Percentiles rank a stretch among this genome's conserved stretches.
Evolutionary conservation across 371 early-diverging fungal species (phyloP).

Genomic region (Polyrhizophydium stewartii): DNA sequence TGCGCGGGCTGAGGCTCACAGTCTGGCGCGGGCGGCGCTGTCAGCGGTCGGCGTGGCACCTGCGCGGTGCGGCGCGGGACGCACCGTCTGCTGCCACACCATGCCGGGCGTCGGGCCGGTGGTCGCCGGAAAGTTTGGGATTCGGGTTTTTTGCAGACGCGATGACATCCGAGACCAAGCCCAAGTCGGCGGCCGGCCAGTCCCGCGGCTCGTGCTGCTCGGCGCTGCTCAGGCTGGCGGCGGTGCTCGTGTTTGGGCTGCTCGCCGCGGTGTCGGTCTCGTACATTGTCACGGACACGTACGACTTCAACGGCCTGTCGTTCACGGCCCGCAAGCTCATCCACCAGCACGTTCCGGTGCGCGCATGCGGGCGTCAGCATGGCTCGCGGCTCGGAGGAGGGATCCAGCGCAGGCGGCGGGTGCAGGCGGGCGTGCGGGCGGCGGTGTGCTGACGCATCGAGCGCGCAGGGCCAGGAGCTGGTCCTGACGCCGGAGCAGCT

Average conservation of each 20-base stretch:
- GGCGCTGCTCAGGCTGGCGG: neutral
- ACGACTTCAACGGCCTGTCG: constrained; percentile 11
- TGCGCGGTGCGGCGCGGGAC: too few relatives aligned
- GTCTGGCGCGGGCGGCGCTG: too few relatives aligned
- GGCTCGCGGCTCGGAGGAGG: neutral
- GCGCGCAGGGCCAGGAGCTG: neutral
- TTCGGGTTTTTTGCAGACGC: too few relatives aligned
- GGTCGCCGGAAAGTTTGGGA: too few relatives aligned
- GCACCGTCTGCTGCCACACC: too few relatives aligned
- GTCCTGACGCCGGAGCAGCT: constrained; percentile 59
- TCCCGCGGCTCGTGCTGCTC: neutral
- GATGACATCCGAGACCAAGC: neutral
- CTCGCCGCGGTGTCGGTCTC: constrained; percentile 5
- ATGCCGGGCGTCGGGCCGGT: too few relatives aligned
- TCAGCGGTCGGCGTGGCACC: too few relatives aligned
- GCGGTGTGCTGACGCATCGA: too few relatives aligned
- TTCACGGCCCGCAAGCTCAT: neutral
- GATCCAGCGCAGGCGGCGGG: neutral
- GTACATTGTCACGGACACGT: constrained; percentile 13
- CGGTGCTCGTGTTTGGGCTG: neutral
- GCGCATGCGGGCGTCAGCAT: neutral
- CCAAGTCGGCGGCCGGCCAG: neutral
- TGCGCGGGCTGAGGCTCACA: too few relatives aligned
- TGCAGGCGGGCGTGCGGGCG: neutral
- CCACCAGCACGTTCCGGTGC: neutral